phyloP scores from a whole-genome alignment of 306 rosid genomes.

The Dalbergia cultrata region DNA sequence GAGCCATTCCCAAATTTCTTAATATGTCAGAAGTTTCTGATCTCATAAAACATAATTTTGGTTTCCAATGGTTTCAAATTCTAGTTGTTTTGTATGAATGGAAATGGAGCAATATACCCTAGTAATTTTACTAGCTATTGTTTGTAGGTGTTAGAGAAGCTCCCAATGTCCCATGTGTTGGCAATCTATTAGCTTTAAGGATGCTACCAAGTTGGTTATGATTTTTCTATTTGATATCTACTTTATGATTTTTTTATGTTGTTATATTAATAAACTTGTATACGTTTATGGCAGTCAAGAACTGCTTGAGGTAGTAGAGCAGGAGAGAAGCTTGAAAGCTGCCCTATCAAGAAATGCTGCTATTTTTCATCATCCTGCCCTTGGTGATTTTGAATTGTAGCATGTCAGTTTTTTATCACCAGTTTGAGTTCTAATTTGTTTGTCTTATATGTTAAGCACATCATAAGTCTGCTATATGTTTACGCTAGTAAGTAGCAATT shows the following conservation, averaged over 20 bases:
- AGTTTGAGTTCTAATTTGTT: conserved; percentile 24
- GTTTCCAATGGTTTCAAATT: not conserved
- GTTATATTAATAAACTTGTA: conserved; percentile 22
- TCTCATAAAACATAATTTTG: too few species aligned
- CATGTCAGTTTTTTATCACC: conserved; percentile 58
- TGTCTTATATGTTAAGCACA: conserved; percentile 18
- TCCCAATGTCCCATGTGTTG: conserved; percentile 93
- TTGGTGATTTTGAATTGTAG: conserved; percentile 73
- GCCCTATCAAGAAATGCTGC: conserved; percentile 67
- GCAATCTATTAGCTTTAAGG: conserved; percentile 81
- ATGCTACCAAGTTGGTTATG: conserved; percentile 67
- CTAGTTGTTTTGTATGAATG: conserved; percentile 19
- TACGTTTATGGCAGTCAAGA: conserved; percentile 77
- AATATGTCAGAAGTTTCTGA: too few species aligned
- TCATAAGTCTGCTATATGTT: too few species aligned
- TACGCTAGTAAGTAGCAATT: not conserved
- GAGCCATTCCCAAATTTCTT: too few species aligned
- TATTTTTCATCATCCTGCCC: conserved; percentile 70
- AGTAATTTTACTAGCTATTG: conserved; percentile 3
- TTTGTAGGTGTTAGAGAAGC: conserved; percentile 83
- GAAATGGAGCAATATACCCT: conserved; percentile 9
- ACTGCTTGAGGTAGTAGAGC: conserved; percentile 76
- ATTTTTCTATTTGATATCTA: not conserved
- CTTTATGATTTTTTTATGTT: not conserved
- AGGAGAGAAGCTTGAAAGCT: conserved; percentile 70